Base-by-base conservation (phyloP, 2,329 filamentous ascomycete genomes). In the Botrytis fragariae region DNA sequence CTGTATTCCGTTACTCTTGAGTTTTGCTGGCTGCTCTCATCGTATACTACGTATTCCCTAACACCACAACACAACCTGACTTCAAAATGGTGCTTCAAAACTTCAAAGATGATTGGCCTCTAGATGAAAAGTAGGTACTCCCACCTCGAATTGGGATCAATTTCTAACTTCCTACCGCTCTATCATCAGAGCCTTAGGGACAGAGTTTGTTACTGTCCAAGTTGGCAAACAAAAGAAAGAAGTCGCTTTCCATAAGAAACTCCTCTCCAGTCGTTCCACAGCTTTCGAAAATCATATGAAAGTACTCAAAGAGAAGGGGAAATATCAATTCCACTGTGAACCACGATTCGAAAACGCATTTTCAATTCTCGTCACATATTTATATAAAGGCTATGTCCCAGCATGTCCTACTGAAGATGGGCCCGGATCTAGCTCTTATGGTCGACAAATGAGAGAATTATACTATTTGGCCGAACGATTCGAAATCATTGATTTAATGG, bases 391-490 rank as follows among this genome's bases (percentile, higher is more conserved):
- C 3, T 63, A 73, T 62, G 71, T 73, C 12, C 64, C 64, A 57
- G 25, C 62, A 18, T 67, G 62, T 45, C 71, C 71, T 18, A 25
- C 18, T 8, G 51, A 69, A 22, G 63, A 69, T 44, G 51, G 71
- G 20, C 62, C 71, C 3, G 62, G 29, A 10, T 45, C 61, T 35
- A 69, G 51, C 32, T 45, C 22, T 20, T 70, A 70, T 29, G 35
- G 42, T 60, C 35, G 67, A 29, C 64, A 69, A 42, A 69, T 73
- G 67, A n/a, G 64, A 29, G 57, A 70, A 44, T 29, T 70, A 20
- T 73, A 73, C 25, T 70, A 69, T 39, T 39, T 73, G 39, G 71
- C 71, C 1, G 71, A 73, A 63, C 25, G 71, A 42, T 73, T 73
- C 29, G 71, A 70, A 18, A 63, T 73, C 14, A n/a, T 39, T 25